Conservation (phyloP, 2,329 filamentous ascomycete species). For the Tolypocladium paradoxum region DNA sequence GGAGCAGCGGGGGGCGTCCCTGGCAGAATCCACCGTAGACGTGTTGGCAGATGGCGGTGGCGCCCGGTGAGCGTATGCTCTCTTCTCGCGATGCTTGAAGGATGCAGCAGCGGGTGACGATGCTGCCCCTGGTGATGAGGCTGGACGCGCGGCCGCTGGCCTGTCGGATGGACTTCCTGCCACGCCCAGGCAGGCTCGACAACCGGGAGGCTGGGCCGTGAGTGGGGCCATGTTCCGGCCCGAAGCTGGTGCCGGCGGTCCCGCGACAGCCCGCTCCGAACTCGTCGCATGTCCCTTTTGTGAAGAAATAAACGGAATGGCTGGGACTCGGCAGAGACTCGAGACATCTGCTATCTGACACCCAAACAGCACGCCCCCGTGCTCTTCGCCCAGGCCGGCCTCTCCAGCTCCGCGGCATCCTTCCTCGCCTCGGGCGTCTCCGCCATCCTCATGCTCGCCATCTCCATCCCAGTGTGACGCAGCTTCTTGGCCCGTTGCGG, state of each 20-base stretch:
- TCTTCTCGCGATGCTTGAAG: background rate
- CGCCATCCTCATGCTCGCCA: background rate
- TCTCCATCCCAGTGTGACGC: background rate
- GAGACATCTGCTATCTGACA: background rate
- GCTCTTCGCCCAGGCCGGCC: background rate
- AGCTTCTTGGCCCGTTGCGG: background rate
- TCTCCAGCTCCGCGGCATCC: background rate
- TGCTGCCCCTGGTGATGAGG: background rate
- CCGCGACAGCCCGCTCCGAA: too few relatives aligned
- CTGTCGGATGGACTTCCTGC: background rate
- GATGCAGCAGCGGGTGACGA: background rate
- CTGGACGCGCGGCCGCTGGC: background rate
- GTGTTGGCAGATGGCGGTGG: background rate
- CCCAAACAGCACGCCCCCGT: background rate
- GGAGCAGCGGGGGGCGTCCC: background rate
- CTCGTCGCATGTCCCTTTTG: too few relatives aligned
- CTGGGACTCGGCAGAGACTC: background rate
- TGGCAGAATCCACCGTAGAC: background rate
- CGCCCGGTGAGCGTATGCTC: background rate
- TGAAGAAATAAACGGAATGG: background rate
- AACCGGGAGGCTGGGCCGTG: background rate
- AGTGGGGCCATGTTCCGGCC: background rate
- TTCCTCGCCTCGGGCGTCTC: background rate
- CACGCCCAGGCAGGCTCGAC: background rate
- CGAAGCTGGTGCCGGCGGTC: background rate